These are phyloP conservation scores for Cryphonectria nitschkei DNA, from an alignment of 2,329 filamentous ascomycete genomes.

Conservation along the genomic window DNA sequence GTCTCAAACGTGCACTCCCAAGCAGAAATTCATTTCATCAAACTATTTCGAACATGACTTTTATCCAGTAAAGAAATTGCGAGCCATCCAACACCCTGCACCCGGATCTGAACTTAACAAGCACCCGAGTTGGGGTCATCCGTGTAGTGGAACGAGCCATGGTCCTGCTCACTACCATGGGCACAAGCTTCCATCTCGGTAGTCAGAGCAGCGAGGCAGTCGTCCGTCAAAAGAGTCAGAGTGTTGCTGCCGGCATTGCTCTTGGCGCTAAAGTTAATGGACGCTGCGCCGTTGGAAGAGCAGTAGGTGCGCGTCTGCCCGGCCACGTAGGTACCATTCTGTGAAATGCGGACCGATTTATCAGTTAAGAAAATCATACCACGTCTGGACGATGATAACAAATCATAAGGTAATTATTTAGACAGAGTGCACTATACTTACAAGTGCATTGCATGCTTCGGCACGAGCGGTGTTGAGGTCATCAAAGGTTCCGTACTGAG, in stretches of 20 bases:
- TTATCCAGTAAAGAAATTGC: not conserved
- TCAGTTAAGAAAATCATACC: not conserved
- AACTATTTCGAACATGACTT: not conserved
- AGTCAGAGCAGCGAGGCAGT: not conserved
- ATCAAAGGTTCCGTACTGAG: not conserved
- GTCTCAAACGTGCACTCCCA: not conserved
- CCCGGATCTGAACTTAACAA: not conserved
- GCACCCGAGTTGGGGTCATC: constrained; percentile 6
- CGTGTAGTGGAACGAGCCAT: constrained; percentile 4
- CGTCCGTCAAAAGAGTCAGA: not conserved
- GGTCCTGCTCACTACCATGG: constrained; percentile 1
- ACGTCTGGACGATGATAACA: not conserved
- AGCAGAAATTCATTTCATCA: not conserved
- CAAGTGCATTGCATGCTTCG: not conserved
- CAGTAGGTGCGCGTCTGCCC: constrained; percentile 1
- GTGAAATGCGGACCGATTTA: not conserved
- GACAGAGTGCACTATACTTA: not conserved
- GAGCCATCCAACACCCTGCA: not conserved
- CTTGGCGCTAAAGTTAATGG: not conserved
- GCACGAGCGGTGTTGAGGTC: not conserved
- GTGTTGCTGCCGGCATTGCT: constrained; percentile 4
- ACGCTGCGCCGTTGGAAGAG: not conserved
- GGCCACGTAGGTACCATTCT: not conserved
- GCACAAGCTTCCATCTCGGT: constrained; percentile 5
- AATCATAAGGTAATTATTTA: not conserved